These are phyloP conservation scores for Acacia melanoxylon DNA, from an alignment of 306 rosid genomes.

Conservation along the genomic window DNA sequence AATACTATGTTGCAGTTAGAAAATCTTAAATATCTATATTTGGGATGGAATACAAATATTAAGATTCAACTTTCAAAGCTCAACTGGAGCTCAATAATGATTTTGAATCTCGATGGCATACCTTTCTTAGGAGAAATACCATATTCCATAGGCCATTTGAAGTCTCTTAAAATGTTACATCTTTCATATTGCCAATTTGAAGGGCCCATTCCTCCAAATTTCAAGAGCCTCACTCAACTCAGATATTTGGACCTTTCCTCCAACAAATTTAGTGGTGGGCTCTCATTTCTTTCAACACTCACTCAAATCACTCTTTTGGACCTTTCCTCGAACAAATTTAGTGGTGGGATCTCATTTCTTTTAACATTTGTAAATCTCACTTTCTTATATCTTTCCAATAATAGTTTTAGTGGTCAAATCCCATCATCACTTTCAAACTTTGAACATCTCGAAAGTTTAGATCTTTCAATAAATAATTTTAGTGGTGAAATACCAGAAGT, in stretches of 20 bases:
- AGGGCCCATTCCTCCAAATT: background rate
- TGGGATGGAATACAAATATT: background rate
- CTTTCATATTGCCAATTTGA: background rate
- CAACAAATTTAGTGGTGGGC: slow-evolving; percentile 3
- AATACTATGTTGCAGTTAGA: background rate
- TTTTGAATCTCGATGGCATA: accelerated
- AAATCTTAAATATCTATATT: background rate
- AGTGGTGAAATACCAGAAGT: background rate
- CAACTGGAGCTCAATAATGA: background rate
- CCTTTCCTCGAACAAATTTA: background rate
- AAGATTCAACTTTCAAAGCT: background rate
- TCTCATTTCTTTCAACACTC: background rate
- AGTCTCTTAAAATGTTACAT: background rate
- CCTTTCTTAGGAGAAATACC: background rate
- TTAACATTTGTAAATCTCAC: too few species aligned
- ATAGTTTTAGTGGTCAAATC: background rate
- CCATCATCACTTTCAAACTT: background rate
- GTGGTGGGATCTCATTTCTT: too few species aligned
- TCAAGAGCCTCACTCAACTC: slow-evolving; percentile 20
- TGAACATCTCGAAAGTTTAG: background rate
- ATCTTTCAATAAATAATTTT: background rate
- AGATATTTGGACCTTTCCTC: background rate
- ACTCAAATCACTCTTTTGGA: background rate
- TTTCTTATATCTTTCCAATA: too few species aligned
- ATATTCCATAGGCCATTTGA: background rate